Percentiles rank a stretch among this genome's conserved stretches.
phyloP scores from a whole-genome alignment of 352 stramenopile genomes.

The Blastocystis sp. region DNA sequence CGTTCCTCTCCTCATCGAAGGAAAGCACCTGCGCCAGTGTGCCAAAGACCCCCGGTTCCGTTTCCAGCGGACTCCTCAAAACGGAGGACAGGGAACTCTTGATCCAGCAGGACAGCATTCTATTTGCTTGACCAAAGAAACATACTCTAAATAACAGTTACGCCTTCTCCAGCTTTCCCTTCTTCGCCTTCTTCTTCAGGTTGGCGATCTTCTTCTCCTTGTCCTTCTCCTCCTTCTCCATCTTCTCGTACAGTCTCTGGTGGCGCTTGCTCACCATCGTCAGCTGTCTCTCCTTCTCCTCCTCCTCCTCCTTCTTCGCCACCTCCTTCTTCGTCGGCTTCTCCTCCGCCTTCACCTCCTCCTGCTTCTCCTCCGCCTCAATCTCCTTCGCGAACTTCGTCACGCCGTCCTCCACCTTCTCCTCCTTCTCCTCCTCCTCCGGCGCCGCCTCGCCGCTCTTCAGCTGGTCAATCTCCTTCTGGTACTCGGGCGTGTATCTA shows the following conservation, averaged over 20 bases:
- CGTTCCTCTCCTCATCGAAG: conserved; percentile 7
- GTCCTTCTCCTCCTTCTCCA: conserved; percentile 68
- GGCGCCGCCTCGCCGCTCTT: conserved; percentile 70
- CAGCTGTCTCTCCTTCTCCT: conserved; percentile 75
- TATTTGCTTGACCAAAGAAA: background rate
- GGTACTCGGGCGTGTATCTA: conserved; percentile 90
- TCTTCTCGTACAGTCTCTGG: conserved; percentile 73
- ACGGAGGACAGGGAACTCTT: background rate
- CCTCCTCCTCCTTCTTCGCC: conserved; percentile 74
- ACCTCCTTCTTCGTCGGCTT: conserved; percentile 71
- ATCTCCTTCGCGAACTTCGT: conserved; percentile 75
- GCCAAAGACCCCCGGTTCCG: background rate
- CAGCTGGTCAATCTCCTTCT: conserved; percentile 82
- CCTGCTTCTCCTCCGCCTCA: conserved; percentile 73
- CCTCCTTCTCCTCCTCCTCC: conserved; percentile 74
- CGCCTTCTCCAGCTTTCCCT: conserved; percentile 1
- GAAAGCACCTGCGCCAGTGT: background rate
- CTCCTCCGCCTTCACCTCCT: conserved; percentile 62
- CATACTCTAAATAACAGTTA: background rate
- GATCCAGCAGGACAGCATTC: background rate
- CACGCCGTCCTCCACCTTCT: conserved; percentile 63
- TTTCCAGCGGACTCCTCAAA: background rate
- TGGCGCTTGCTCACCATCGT: conserved; percentile 71
- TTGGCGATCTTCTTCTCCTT: conserved; percentile 70
- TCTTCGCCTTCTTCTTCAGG: conserved; percentile 73